These are phyloP conservation scores for Aspergillus diversus DNA, from an alignment of 495 filamentous ascomycete genomes.

Conservation along the genomic window DNA sequence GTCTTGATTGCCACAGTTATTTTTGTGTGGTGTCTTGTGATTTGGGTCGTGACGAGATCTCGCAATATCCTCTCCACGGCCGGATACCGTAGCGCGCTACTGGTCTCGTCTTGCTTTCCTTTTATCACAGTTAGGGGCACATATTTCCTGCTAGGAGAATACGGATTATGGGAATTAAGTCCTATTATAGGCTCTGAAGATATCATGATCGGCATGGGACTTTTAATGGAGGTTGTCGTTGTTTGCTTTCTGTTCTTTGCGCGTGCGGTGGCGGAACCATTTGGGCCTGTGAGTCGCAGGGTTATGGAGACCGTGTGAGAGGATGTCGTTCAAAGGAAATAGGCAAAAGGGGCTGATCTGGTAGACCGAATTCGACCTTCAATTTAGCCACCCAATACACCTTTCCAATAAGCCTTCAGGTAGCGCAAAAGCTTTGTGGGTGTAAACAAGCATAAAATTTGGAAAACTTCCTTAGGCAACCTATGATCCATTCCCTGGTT, in stretches of 20 bases:
- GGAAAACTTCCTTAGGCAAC: slow-evolving; percentile 31
- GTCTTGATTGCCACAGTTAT: slow-evolving; percentile 32
- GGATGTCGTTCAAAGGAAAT: too few species aligned
- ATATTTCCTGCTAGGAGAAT: slow-evolving; percentile 32
- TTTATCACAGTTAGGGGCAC: slow-evolving; percentile 32
- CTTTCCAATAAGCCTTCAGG: too few species aligned
- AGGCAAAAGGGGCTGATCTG: too few species aligned
- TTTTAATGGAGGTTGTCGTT: slow-evolving; percentile 39
- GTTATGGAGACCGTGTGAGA: background rate
- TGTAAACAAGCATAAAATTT: slow-evolving; percentile 32
- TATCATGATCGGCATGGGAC: slow-evolving; percentile 32
- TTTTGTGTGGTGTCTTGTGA: slow-evolving; percentile 31
- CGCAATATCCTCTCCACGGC: slow-evolving; percentile 27
- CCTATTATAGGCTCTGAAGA: slow-evolving; percentile 27
- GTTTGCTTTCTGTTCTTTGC: slow-evolving; percentile 28
- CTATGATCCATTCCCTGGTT: slow-evolving; percentile 34
- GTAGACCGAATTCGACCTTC: too few species aligned
- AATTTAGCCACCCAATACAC: too few species aligned
- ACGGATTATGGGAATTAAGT: slow-evolving; percentile 31
- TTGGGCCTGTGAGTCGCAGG: slow-evolving; percentile 12
- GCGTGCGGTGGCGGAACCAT: slow-evolving; percentile 32
- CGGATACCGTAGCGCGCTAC: slow-evolving; percentile 29
- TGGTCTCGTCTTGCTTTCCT: slow-evolving; percentile 29
- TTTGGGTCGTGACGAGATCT: slow-evolving; percentile 29
- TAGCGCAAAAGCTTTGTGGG: slow-evolving; percentile 27